Base-by-base conservation (phyloP, 164 flowering plant species). In the Kalanchoe fedtschenkoi region DNA sequence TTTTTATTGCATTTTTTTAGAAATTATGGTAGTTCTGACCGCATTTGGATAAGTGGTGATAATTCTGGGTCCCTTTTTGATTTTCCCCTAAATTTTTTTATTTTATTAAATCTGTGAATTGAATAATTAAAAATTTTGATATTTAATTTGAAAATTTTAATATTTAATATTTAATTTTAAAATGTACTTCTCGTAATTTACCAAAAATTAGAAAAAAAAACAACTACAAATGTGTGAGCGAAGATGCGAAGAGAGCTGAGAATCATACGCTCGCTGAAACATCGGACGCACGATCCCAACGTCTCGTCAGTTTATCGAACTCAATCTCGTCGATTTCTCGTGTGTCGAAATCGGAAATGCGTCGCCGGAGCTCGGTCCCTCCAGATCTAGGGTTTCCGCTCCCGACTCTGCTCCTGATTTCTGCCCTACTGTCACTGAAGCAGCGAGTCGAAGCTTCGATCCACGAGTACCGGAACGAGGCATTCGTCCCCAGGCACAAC, bases 381-480 rank as follows among this genome's bases (percentile, higher is more conserved):
- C 56, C 56, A 5, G 56, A 51, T 51, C 56, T 24, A 51, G 32
- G 32, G 56, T 51, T 51, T 26, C 3, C 3, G 10, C 21, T 29
- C 28, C 17, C 22, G 26, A 29, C 11, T 13, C 17, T 43, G 22
- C 8, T 51, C 32, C 28, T 51, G 17, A 51, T 28, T 24, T 4
- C 26, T 17, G 56, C 51, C 9, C 26, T 44, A 4, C 51, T 44
- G 24, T 44, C 51, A 44, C 10, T 44, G 22, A 4, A 22, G 22
- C 33, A 37, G 39, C 39, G 39, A 37, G 79, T 69, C 14, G 58
- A 42, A 24, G 87, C 78, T 64, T 84, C 97, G 66, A 86, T 90
- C 73, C 95, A 90, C 54, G 85, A 80, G 30, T 90, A 90, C 70
- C 62, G 56, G 13, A 79, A 72, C 64, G 86, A 83, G 59, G 39